Conservation (phyloP, 768 basidiomycete genomes). For the Suillus plorans region DNA sequence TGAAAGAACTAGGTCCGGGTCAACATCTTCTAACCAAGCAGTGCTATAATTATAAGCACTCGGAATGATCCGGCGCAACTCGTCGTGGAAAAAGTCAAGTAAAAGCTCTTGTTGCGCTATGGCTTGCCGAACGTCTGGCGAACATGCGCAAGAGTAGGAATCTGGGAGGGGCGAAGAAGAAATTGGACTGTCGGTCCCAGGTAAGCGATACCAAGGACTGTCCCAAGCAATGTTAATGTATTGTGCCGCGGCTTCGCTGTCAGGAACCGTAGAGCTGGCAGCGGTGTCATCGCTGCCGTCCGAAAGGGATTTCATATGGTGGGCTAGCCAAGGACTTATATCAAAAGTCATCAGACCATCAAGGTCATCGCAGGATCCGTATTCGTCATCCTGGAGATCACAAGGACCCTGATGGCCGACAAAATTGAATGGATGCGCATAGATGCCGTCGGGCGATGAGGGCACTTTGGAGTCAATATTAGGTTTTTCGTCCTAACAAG, state of each 20-base stretch:
- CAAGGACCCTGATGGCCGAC: slow-evolving; percentile 6
- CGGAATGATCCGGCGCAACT: slow-evolving; percentile 26
- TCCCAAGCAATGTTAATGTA: slow-evolving; percentile 39
- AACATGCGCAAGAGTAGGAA: slow-evolving; percentile 26
- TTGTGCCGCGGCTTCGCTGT: slow-evolving; percentile 32
- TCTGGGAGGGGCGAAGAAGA: slow-evolving; percentile 21
- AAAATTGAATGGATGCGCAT: slow-evolving; percentile 20
- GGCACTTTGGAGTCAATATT: slow-evolving; percentile 6
- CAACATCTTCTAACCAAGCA: slow-evolving; percentile 28
- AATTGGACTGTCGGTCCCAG: slow-evolving; percentile 26
- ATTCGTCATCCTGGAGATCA: neutral
- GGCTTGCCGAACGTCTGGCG: slow-evolving; percentile 31
- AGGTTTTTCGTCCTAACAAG: slow-evolving; percentile 16
- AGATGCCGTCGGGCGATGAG: slow-evolving; percentile 5
- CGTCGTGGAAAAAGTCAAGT: slow-evolving; percentile 32
- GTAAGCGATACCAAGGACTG: slow-evolving; percentile 38
- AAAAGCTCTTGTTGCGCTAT: slow-evolving; percentile 33
- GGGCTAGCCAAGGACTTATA: slow-evolving; percentile 3
- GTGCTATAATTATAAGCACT: slow-evolving; percentile 17
- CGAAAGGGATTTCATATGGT: slow-evolving; percentile 11
- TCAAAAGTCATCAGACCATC: neutral
- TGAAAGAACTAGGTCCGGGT: slow-evolving; percentile 27
- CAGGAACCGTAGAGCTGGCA: slow-evolving; percentile 20
- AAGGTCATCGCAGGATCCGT: neutral
- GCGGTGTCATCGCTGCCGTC: slow-evolving; percentile 22